phyloP scores from a whole-genome alignment of 129 eudicot species.

The Flaveria trinervia region DNA sequence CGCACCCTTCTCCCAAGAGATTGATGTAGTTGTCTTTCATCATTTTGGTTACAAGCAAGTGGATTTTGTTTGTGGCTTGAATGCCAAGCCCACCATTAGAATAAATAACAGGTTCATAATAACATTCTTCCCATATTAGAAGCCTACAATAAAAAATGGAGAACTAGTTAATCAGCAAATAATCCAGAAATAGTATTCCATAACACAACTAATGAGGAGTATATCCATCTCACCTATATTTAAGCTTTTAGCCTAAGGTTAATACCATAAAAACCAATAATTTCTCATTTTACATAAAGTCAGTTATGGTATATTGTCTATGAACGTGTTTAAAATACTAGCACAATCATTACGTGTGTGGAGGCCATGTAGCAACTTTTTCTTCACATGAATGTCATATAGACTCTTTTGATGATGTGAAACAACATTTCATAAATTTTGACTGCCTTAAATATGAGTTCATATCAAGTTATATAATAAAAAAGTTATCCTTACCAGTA shows the following conservation, averaged over 20 bases:
- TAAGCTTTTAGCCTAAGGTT: too few species aligned
- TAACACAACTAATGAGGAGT: not conserved
- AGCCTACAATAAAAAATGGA: slow-evolving; percentile 50
- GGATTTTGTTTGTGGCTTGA: slow-evolving; percentile 47
- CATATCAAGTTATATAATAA: too few species aligned
- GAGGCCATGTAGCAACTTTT: not conserved
- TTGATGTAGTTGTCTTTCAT: slow-evolving; percentile 80
- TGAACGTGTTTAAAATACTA: not conserved
- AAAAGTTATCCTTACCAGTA: not conserved
- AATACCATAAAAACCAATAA: not conserved
- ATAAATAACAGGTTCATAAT: slow-evolving; percentile 54
- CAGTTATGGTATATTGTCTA: not conserved
- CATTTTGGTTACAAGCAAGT: slow-evolving; percentile 83
- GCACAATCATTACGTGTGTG: not conserved
- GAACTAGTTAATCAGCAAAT: slow-evolving; percentile 11
- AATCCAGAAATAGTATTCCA: not conserved
- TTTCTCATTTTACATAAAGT: not conserved
- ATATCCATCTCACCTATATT: not conserved
- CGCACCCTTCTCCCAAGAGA: slow-evolving; percentile 87
- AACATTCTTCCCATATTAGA: slow-evolving; percentile 95
- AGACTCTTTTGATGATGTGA: not conserved
- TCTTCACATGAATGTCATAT: not conserved
- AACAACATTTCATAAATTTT: not conserved
- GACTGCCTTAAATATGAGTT: not conserved
- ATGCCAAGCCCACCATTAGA: slow-evolving; percentile 40